These are phyloP conservation scores for Cryptococcus sp. DNA, from an alignment of 1,284 basidiomycete genomes.

Conservation along the genomic window DNA sequence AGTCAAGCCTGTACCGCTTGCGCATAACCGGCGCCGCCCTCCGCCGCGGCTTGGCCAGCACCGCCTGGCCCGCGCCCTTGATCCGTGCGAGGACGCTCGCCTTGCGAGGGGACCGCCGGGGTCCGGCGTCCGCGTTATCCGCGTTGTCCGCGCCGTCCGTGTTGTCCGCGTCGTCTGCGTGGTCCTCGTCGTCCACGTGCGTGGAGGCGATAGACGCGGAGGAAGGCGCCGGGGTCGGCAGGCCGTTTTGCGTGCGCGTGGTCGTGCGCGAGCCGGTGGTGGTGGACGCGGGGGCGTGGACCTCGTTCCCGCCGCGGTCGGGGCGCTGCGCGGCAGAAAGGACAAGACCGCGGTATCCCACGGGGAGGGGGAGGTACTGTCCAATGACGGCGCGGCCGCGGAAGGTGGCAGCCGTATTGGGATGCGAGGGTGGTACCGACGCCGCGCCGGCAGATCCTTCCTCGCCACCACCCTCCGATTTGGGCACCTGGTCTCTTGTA, in stretches of 20 bases:
- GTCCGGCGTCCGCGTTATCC: constrained; percentile 6
- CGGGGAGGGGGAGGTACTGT: constrained; percentile 32
- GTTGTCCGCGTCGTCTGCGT: not conserved
- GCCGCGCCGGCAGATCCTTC: not conserved
- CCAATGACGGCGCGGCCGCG: constrained; percentile 38
- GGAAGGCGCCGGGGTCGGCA: constrained; percentile 14
- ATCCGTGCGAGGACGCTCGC: constrained; percentile 4
- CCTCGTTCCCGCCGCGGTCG: constrained; percentile 21
- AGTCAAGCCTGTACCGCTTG: constrained; percentile 32
- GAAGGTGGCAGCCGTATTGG: constrained; percentile 26
- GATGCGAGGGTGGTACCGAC: too few species aligned
- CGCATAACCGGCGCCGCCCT: not conserved
- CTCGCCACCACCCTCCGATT: constrained; percentile 3
- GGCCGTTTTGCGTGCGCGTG: not conserved
- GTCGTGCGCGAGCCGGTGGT: not conserved
- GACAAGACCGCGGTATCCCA: constrained; percentile 34
- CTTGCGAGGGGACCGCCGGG: constrained; percentile 10
- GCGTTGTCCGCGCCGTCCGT: not conserved
- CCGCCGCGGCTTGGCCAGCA: constrained; percentile 27
- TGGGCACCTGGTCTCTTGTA: constrained; percentile 1
- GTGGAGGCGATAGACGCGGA: constrained; percentile 2
- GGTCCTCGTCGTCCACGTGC: not conserved
- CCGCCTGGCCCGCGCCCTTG: constrained; percentile 39
- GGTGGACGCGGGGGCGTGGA: not conserved
- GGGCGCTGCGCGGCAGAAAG: constrained; percentile 22